Conservation (phyloP, 805 yeast genomes). For the Sungouiella thailandica region DNA sequence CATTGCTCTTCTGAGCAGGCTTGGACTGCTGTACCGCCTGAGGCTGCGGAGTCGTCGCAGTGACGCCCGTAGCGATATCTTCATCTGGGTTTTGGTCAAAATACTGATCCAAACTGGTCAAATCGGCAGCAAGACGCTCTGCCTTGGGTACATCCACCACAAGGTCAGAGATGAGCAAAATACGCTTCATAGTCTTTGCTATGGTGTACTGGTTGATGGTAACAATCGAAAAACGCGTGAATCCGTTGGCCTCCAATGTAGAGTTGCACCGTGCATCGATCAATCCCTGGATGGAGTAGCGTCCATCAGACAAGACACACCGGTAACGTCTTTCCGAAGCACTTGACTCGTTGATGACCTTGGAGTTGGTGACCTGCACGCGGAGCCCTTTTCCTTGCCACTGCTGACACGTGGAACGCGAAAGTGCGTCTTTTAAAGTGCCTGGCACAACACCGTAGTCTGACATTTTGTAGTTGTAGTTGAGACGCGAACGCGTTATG, state of each 20-base stretch:
- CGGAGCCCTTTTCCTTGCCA: slow-evolving; percentile 26
- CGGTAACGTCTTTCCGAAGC: slow-evolving; percentile 24
- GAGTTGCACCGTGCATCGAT: slow-evolving; percentile 39
- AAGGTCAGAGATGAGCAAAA: slow-evolving; percentile 43
- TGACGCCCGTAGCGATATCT: slow-evolving; percentile 24
- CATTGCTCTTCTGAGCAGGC: slow-evolving; percentile 4
- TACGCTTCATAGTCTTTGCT: slow-evolving; percentile 46
- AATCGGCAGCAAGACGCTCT: slow-evolving; percentile 29
- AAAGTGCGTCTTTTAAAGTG: slow-evolving; percentile 21
- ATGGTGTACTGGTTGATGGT: slow-evolving; percentile 37
- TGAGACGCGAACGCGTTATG: background rate
- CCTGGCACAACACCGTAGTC: slow-evolving; percentile 21
- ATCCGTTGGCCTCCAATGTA: slow-evolving; percentile 36
- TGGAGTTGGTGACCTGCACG: slow-evolving; percentile 32
- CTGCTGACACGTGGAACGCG: slow-evolving; percentile 14
- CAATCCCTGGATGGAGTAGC: slow-evolving; percentile 32
- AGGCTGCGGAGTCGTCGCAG: slow-evolving; percentile 15
- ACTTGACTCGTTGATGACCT: slow-evolving; percentile 22
- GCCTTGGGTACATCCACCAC: slow-evolving; percentile 37
- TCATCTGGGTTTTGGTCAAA: slow-evolving; percentile 56
- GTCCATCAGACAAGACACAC: slow-evolving; percentile 36
- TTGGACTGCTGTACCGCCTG: slow-evolving; percentile 6
- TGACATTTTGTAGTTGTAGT: too few species aligned
- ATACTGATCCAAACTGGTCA: slow-evolving; percentile 51
- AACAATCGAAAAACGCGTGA: slow-evolving; percentile 42